Evolutionary conservation across 257 asterid genomes (phyloP), one percentile per base, ranked within the genome.

Genomic region (Lantana camara): DNA sequence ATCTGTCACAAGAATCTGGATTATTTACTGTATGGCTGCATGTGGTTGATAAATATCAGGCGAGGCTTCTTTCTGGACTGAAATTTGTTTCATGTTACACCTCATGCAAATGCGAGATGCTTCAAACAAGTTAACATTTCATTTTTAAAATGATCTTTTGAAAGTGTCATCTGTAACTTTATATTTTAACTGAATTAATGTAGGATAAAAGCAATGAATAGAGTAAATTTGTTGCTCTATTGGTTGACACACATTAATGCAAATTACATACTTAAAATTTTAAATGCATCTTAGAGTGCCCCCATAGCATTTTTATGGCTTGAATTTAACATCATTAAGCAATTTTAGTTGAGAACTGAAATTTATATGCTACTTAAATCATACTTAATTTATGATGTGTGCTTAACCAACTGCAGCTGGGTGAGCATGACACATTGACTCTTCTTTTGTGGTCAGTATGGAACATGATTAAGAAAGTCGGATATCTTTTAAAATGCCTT

Each of bases 31-130:
- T 19, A 5, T 12, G 22, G 47, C 30, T 35, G 19, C 17, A 22
- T 12, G 22, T 47, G 35, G 48, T 49, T 7, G 48, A 37, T n/a
- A 44, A 49, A 48, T 63, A 59, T 21, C 5, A 4, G 13, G 13
- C 34, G 37, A 63, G 49, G 27, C 22, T 15, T 45, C 22, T 15
- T 47, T 9, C 21, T 8, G 54, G 29, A 47, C 19, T 47, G 11
- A 47, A 20, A 14, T 47, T 48, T 29, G 20, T 41, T 23, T 59
- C n/a, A n/a, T 44, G n/a, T 44, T 27, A n/a, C 29, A 22, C 29
- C n/a, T 24, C 49, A 44, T 60, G 55, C 66, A 27, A 41, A 9
- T 42, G 54, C 29, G 32, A 45, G 44, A 45, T 15, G 56, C 20
- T 61, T 16, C 9, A 44, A 44, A n/a, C 3, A 1, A 44, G 5